Evolutionary conservation across 345 rosid species (phyloP), one percentile per base, ranked within the genome.

Genomic region (Salix exigua): DNA sequence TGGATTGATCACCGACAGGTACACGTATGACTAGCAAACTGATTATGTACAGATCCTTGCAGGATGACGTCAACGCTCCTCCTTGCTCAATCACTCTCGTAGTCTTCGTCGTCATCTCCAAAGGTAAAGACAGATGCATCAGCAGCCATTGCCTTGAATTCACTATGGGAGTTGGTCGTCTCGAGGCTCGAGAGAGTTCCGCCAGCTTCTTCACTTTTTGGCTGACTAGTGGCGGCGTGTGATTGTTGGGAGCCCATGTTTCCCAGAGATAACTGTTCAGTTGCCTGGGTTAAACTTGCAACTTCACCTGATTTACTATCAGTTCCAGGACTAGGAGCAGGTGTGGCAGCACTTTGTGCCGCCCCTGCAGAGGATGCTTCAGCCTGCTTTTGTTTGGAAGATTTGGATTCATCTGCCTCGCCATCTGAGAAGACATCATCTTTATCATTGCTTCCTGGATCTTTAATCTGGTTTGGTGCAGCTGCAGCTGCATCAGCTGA

Each of bases 21-120:
- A 64, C 21, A 30, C 25, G 68, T 44, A 44, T 48, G 46, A 48
- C 65, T 35, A 60, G 58, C 65, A 68, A 73, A 73, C 74, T 65
- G 23, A 18, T 71, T 61, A 80, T 75, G 72, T 72, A 76, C 79
- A 80, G 63, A 61, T 46, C 55, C 26, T 46, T 60, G 55, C 10
- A 46, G 16, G 4, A 55, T 9, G 64, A 17, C 38, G 26, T 28
- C 18, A 18, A 6, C 7, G 18, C 21, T 66, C 62, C 28, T 65
- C 33, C 3, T 10, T 53, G 13, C 35, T 90, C 77, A 88, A 17
- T 91, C 97, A 46, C 97, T 94, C 77, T 89, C 94, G 21, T 81
- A 90, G 74, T 94, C 95, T 68, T 94, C 97, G 6, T 94, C 97
- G 6, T 92, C 96, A 38, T 94, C 95, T 66, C 97, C 98, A 38